Percentiles rank a stretch among this genome's conserved stretches.
These are phyloP conservation scores for Colletotrichum eleusines DNA, from an alignment of 2,329 filamentous ascomycete species.

Conservation along the genomic window DNA sequence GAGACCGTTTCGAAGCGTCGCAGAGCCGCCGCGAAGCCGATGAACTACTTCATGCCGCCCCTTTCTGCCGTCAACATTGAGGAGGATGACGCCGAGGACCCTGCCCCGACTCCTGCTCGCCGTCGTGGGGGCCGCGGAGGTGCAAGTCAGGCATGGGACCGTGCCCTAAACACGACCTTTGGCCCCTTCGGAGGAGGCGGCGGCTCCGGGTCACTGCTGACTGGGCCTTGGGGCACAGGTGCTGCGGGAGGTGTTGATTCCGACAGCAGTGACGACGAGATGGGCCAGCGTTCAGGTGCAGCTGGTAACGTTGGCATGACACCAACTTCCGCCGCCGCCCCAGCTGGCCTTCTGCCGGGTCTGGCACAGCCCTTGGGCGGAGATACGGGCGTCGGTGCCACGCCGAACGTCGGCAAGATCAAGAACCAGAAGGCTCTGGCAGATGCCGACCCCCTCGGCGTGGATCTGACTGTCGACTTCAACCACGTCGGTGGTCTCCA, in stretches of 20 bases:
- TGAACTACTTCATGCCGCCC: constrained; percentile 89
- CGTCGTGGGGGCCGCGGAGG: constrained; percentile 73
- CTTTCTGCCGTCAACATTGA: constrained; percentile 71
- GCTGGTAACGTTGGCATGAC: constrained; percentile 70
- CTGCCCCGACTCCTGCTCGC: constrained; percentile 76
- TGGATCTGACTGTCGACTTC: constrained; percentile 93
- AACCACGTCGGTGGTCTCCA: constrained; percentile 93
- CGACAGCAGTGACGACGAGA: constrained; percentile 96
- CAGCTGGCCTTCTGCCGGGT: constrained; percentile 58
- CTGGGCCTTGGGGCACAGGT: constrained; percentile 79
- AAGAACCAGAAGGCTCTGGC: constrained; percentile 93
- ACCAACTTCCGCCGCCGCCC: constrained; percentile 62
- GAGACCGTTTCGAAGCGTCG: constrained; percentile 63
- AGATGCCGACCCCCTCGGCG: constrained; percentile 93
- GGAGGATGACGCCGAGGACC: constrained; percentile 79
- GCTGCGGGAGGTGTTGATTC: constrained; percentile 87
- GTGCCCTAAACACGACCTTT: constrained; percentile 87
- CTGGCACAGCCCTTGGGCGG: constrained; percentile 51
- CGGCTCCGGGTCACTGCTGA: constrained; percentile 77
- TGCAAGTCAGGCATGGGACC: constrained; percentile 75
- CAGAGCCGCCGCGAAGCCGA: constrained; percentile 70
- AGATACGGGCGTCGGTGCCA: constrained; percentile 55
- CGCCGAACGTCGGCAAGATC: constrained; percentile 90
- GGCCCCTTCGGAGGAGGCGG: constrained; percentile 90
- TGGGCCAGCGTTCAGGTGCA: constrained; percentile 69